phyloP scores from a whole-genome alignment of 257 asterid genomes.

The Eustoma russellianum region DNA sequence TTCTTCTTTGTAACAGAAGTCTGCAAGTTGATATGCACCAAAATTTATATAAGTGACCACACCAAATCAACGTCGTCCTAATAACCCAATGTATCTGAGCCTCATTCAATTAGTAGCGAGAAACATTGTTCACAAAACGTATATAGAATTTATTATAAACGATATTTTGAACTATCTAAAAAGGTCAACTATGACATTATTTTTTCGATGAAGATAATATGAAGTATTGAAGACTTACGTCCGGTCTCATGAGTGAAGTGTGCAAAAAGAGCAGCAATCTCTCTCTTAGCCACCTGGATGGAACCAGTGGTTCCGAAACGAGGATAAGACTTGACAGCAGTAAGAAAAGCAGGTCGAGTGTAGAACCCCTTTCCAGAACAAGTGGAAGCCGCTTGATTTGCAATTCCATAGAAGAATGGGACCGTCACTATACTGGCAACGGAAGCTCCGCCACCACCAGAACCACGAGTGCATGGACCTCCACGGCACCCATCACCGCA shows the following conservation, averaged over 20 bases:
- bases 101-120: too few species aligned
- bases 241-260: conserved; percentile 13
- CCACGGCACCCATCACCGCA: conserved; percentile 39
- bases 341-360: conserved; percentile 1
- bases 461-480: conserved; percentile 21
- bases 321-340: not conserved
- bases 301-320: conserved; percentile 5
- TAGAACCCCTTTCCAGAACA: conserved; percentile 16
- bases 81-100: too few species aligned
- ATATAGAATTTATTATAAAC: too few species aligned
- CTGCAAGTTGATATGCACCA: not conserved
- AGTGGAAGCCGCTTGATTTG: conserved; percentile 4
- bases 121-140: not conserved
- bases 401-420: conserved; percentile 10
- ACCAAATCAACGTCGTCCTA: too few species aligned
- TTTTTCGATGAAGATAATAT: too few species aligned
- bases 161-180: too few species aligned
- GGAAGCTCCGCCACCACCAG: not conserved
- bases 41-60: too few species aligned
- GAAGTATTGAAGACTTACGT: conserved; percentile 1
- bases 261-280: conserved; percentile 10
- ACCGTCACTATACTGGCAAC: conserved; percentile 7
- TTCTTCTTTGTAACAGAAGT: not conserved
- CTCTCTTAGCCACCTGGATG: conserved; percentile 4
- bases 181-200: too few species aligned